A percentile compares a stretch with the other conserved stretches of the same genome.
Evolutionary conservation across 106 monocot species (phyloP).

Genomic region (Platanthera zijinensis): DNA sequence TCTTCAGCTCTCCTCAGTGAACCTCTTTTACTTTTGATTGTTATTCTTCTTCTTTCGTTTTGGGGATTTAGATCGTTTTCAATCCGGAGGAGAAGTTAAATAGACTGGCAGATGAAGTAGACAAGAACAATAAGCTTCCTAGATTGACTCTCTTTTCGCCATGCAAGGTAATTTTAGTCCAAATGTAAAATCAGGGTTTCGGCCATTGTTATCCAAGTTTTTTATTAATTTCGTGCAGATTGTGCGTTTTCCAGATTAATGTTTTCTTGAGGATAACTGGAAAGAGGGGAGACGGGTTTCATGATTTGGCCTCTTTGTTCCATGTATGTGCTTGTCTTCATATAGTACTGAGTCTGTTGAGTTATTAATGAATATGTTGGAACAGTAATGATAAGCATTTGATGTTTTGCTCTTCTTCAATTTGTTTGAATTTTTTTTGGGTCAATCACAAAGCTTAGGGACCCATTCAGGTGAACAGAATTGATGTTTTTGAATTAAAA

Average conservation of each 20-base stretch:
- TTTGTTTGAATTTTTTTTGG: too few species aligned
- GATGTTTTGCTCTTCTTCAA: too few species aligned
- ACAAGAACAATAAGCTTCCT: constrained; percentile 53
- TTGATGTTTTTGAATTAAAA: too few species aligned
- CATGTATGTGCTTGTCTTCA: constrained; percentile 55
- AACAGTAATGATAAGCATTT: too few species aligned
- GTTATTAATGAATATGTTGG: neutral
- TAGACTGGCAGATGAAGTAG: constrained; percentile 75
- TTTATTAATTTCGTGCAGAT: constrained; percentile 2
- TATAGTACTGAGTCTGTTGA: neutral
- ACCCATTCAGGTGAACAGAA: too few species aligned
- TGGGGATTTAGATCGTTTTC: constrained; percentile 50
- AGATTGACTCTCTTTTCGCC: constrained; percentile 87
- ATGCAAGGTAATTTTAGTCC: constrained; percentile 60
- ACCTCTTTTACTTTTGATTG: constrained; percentile 8
- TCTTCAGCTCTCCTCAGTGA: neutral
- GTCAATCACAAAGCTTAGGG: too few species aligned
- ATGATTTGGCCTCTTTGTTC: constrained; percentile 97
- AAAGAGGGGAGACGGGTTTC: constrained; percentile 90
- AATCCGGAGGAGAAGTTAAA: constrained; percentile 67
- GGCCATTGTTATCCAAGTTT: neutral
- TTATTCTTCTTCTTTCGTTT: neutral
- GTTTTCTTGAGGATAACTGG: constrained; percentile 91
- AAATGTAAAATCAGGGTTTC: neutral
- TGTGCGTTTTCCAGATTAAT: constrained; percentile 55